These are phyloP conservation scores for Amylostereum areolatum DNA, from an alignment of 1,284 basidiomycete genomes.

Conservation along the genomic window DNA sequence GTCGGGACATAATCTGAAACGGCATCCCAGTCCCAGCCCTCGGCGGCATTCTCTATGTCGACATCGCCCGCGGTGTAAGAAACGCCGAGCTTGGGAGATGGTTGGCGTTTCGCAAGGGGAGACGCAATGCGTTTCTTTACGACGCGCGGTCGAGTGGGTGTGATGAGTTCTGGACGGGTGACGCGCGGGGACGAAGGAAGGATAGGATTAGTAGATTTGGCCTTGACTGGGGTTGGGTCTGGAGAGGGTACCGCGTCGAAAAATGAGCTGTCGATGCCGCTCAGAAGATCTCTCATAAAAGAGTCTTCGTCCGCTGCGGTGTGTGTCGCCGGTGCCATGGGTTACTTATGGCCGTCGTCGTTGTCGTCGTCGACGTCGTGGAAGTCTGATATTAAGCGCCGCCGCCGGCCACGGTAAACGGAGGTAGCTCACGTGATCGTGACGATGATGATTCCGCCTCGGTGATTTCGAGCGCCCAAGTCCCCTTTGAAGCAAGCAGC, in stretches of 20 bases:
- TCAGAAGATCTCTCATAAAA: slow-evolving; percentile 42
- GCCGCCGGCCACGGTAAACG: not conserved
- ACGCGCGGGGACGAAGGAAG: not conserved
- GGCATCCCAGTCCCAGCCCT: slow-evolving; percentile 45
- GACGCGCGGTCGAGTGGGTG: not conserved
- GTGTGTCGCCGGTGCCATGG: slow-evolving; percentile 17
- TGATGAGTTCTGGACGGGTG: not conserved
- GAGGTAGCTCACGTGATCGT: too few relatives aligned
- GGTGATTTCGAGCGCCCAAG: too few relatives aligned
- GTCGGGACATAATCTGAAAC: slow-evolving; percentile 31
- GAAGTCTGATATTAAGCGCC: slow-evolving; percentile 2
- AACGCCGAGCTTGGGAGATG: too few relatives aligned
- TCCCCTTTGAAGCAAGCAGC: too few relatives aligned
- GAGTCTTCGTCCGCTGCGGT: slow-evolving; percentile 31
- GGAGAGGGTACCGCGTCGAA: slow-evolving; percentile 38
- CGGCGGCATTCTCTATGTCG: slow-evolving; percentile 6
- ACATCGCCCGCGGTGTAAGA: slow-evolving; percentile 3
- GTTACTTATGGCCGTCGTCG: not conserved
- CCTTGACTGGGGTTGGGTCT: slow-evolving; percentile 22
- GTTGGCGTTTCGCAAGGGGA: not conserved
- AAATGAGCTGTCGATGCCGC: slow-evolving; percentile 39
- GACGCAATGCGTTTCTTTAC: not conserved
- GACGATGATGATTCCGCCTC: too few relatives aligned
- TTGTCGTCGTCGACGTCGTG: not conserved
- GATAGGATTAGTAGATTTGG: slow-evolving; percentile 7